Percentiles rank a stretch among this genome's conserved stretches.
phyloP scores from a whole-genome alignment of 225 moss, liverwort and hornwort genomes.

The Sphagnum tenellum region DNA sequence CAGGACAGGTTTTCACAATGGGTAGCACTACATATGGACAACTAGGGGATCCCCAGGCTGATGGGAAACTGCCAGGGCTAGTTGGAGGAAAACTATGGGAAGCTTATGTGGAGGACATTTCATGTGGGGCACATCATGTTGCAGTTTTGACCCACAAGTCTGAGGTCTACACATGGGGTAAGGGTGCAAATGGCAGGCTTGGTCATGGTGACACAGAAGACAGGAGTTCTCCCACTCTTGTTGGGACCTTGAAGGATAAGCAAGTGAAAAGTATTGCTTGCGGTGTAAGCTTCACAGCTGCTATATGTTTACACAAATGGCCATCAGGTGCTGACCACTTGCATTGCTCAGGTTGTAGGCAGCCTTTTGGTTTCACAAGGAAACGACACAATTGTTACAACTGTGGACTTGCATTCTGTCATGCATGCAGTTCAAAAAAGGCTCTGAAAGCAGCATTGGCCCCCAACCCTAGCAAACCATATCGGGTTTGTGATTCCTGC shows the following conservation, averaged over 20 bases:
- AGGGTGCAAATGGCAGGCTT: constrained; percentile 85
- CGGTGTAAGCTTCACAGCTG: constrained; percentile 80
- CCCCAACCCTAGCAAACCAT: constrained; percentile 68
- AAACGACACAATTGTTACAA: constrained; percentile 99
- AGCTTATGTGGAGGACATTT: constrained; percentile 73
- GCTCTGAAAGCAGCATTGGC: constrained; percentile 78
- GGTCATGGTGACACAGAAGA: constrained; percentile 89
- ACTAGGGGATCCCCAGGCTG: constrained; percentile 82
- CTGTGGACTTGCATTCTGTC: constrained; percentile 86
- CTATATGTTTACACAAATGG: constrained; percentile 94
- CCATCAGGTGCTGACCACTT: constrained; percentile 90
- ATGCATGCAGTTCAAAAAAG: constrained; percentile 93
- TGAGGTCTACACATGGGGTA: constrained; percentile 99
- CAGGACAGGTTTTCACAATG: constrained; percentile 97
- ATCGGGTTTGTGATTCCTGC: constrained; percentile 93
- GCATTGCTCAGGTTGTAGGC: constrained; percentile 85
- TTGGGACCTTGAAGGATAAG: constrained; percentile 84
- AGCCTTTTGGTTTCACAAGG: constrained; percentile 85
- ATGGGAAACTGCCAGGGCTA: constrained; percentile 73
- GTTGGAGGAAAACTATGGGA: constrained; percentile 80
- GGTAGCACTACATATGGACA: constrained; percentile 85
- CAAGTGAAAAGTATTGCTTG: constrained; percentile 95
- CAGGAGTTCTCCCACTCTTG: constrained; percentile 62
- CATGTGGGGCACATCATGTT: constrained; percentile 93
- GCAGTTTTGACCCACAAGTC: constrained; percentile 84